A percentile compares a stretch with the other conserved stretches of the same genome.
phyloP scores from a whole-genome alignment of 2,329 filamentous ascomycete genomes.

The Didymella pomorum region DNA sequence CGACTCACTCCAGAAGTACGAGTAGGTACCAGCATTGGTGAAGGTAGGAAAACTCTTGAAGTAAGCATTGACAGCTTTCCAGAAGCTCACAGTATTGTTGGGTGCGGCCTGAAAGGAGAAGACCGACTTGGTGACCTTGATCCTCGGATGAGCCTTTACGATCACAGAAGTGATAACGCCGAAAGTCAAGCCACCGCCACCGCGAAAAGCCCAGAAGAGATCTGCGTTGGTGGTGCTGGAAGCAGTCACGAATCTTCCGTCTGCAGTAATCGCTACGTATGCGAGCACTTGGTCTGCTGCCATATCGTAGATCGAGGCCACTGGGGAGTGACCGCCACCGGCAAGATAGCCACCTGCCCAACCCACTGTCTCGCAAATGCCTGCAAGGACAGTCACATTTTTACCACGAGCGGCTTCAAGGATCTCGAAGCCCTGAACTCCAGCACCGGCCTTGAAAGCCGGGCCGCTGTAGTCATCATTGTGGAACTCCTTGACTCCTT shows the following conservation, averaged over 20 bases:
- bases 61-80: background rate
- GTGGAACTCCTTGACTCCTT: constrained; percentile 17
- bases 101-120: background rate
- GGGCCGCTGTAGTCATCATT: constrained; percentile 40
- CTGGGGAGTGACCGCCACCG: constrained; percentile 29
- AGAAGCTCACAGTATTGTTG: background rate
- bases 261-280: constrained; percentile 51
- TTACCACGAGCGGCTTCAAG: background rate
- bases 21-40: background rate
- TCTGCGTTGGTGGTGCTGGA: constrained; percentile 47
- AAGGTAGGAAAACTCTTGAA: background rate
- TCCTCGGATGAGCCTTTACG: constrained; percentile 34
- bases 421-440: constrained; percentile 44
- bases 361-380: constrained; percentile 44
- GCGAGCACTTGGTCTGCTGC: constrained; percentile 31
- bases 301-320: constrained; percentile 38
- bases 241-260: constrained; percentile 43
- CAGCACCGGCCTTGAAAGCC: constrained; percentile 45
- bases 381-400: background rate
- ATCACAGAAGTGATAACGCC: constrained; percentile 44
- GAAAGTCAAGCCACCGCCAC: constrained; percentile 45
- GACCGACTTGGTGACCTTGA: background rate
- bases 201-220: constrained; percentile 50
- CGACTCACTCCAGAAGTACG: background rate
- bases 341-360: constrained; percentile 55